Base-by-base conservation (phyloP, 2,329 filamentous ascomycete genomes). In the Tolypocladium ovalisporum region DNA sequence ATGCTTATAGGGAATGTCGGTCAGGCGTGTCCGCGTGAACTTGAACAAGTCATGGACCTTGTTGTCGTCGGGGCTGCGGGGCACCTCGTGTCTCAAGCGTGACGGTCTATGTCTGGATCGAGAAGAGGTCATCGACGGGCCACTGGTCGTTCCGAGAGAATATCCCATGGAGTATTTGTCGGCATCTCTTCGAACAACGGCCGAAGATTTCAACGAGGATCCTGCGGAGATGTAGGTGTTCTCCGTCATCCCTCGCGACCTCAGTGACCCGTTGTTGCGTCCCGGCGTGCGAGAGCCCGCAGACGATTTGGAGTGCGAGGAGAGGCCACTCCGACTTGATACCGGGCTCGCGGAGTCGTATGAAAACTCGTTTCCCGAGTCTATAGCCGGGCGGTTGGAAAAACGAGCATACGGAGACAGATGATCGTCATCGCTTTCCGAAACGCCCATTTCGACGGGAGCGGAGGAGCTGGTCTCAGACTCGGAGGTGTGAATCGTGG, bases 31-130 rank as follows among this genome's bases (percentile, higher is more conserved):
- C 56, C 89, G 86, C 3, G 88, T 93, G 66, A 86, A 93, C 36
- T 91, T 90, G 74, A 97, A 97, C 1, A 97, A 76, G 62, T 97
- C 92, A 58, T 87, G 75, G 4, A 87, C 78, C 59, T 83, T 84
- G 61, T 81, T 79, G 12, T 92, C 88, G 35, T 90, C 72, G 0
- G 91, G 89, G 63, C 89, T 95, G 37, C 85, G 81, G 1, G 90
- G 77, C 2, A 96, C 80, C 67, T 97, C 90, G 63, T 95, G 86
- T 34, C 90, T 84, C 53, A 97, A 75, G 27, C 86, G 82, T 19
- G 92, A 96, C 0, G 85, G 81, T 64, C 71, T 73, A 52, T 76
- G 74, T 52, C 71, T 70, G 8, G 75, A 73, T 36, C 72, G 72
- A 19, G 77, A 77, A 40, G 81, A 80, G 36, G 79, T 68, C 65